Percentiles rank a stretch among this genome's conserved stretches.
Evolutionary conservation across 805 yeast species (phyloP).

Genomic region (Myxozyma monticola): DNA sequence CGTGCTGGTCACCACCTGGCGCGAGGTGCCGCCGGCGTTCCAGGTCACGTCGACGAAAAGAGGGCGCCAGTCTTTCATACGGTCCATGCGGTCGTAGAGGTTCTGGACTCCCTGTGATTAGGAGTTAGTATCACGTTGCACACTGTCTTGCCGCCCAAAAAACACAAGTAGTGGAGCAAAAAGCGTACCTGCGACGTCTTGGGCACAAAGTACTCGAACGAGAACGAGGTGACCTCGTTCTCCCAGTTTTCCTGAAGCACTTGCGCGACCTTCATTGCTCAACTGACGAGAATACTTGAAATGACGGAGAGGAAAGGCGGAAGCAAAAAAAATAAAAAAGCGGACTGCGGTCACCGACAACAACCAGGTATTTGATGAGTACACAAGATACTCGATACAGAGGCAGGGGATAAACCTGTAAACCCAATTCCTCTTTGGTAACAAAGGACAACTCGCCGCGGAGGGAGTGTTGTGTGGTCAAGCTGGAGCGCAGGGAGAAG

Average conservation of each 20-base stretch:
- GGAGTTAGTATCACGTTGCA: background rate
- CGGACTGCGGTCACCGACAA: background rate
- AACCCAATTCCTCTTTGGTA: conserved; percentile 18
- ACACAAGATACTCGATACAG: conserved; percentile 3
- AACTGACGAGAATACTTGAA: background rate
- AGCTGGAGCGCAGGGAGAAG: too few relatives aligned
- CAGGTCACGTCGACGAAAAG: conserved; percentile 94
- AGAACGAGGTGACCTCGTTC: conserved; percentile 62
- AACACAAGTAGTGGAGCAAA: background rate
- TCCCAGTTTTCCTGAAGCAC: conserved; percentile 31
- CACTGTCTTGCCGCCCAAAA: background rate
- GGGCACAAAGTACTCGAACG: conserved; percentile 96
- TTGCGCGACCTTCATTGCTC: conserved; percentile 17
- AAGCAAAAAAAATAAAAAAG: background rate
- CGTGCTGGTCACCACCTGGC: conserved; percentile 66
- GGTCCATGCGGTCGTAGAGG: conserved; percentile 93
- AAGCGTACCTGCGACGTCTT: conserved; percentile 60
- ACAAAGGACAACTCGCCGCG: too few relatives aligned
- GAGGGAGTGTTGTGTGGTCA: too few relatives aligned
- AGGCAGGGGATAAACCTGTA: conserved; percentile 26
- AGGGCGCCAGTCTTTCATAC: conserved; percentile 91
- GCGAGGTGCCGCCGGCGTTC: conserved; percentile 90
- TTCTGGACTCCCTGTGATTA: conserved; percentile 84
- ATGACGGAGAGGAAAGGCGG: background rate
- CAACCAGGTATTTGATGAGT: conserved; percentile 16